Evolutionary conservation across 306 rosid genomes (phyloP).

Genomic region (Dalbergia oliveri): DNA sequence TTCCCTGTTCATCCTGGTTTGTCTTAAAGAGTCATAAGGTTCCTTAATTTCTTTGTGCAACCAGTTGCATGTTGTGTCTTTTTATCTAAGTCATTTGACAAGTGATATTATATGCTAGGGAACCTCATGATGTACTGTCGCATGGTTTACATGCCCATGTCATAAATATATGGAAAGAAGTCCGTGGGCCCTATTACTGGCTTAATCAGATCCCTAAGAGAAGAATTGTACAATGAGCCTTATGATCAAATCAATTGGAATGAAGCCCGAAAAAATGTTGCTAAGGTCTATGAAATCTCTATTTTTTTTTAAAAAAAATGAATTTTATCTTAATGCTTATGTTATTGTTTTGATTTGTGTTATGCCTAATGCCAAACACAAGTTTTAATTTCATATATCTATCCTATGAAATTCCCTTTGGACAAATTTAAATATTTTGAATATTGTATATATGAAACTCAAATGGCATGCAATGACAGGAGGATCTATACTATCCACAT

Average conservation of each 20-base stretch:
- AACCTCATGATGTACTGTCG: background rate
- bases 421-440: background rate
- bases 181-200: background rate
- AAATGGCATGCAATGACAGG: slow-evolving; percentile 52
- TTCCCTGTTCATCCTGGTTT: slow-evolving; percentile 71
- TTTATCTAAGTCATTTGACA: background rate
- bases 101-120: slow-evolving; percentile 12
- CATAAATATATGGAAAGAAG: background rate
- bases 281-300: background rate
- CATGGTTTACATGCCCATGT: background rate
- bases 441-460: background rate
- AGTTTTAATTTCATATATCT: too few relatives aligned
- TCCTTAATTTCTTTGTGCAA: background rate
- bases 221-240: background rate
- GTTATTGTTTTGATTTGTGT: too few relatives aligned
- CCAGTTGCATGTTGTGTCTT: background rate
- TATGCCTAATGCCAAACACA: background rate
- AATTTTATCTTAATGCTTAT: background rate
- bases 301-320: too few relatives aligned
- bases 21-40: background rate
- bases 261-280: background rate
- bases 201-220: background rate
- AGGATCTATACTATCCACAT: slow-evolving; percentile 80
- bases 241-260: background rate
- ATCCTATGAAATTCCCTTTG: too few relatives aligned